Percentiles rank a stretch among this genome's conserved stretches.
phyloP scores from a whole-genome alignment of 2,329 filamentous ascomycete species.

The Fusarium metavorans region DNA sequence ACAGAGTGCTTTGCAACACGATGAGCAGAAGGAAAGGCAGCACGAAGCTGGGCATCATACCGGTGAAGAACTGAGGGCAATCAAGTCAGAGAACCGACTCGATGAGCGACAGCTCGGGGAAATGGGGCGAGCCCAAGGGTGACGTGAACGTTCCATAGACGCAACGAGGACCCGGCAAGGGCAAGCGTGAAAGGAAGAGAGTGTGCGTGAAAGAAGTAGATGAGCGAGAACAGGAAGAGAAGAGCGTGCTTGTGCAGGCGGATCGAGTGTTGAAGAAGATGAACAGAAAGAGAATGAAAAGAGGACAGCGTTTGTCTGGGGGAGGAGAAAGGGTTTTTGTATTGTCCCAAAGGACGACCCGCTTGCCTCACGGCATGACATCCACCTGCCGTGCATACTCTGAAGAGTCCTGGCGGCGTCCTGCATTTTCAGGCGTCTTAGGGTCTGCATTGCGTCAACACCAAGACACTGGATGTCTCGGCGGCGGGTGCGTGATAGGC shows the following conservation, averaged over 20 bases:
- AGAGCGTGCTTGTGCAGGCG: not conserved
- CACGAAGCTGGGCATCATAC: not conserved
- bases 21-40: not conserved
- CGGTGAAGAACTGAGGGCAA: not conserved
- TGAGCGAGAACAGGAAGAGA: not conserved
- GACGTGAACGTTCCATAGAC: conserved; percentile 28
- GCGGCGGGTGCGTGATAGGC: conserved; percentile 3
- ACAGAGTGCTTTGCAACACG: not conserved
- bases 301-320: conserved; percentile 1
- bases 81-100: not conserved
- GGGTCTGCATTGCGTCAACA: conserved; percentile 15
- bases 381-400: conserved; percentile 7
- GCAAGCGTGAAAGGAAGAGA: not conserved
- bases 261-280: not conserved
- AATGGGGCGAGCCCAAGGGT: conserved; percentile 13
- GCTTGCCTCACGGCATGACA: not conserved
- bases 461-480: conserved; percentile 2
- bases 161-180: conserved; percentile 14
- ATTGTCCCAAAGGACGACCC: not conserved
- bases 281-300: not conserved
- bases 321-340: not conserved
- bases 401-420: conserved; percentile 5
- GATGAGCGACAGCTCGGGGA: not conserved
- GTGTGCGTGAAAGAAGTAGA: not conserved
- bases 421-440: not conserved